Percentiles rank a stretch among this genome's conserved stretches.
These are phyloP conservation scores for Salisapilia sapeloensis DNA, from an alignment of 352 stramenopile genomes.

Conservation along the genomic window DNA sequence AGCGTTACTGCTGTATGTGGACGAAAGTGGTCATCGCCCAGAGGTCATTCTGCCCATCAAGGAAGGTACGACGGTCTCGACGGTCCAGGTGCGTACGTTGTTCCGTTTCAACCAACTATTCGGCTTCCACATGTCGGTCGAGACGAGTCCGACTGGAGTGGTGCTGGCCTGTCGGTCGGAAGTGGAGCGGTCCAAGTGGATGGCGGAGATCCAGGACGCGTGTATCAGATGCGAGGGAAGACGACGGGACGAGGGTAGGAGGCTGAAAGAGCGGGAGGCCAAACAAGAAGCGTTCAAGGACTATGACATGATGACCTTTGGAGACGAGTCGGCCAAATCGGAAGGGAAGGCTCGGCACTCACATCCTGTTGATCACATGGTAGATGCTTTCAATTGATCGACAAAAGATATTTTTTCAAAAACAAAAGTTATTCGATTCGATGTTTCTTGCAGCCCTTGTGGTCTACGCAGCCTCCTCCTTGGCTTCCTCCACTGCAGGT, in stretches of 20 bases:
- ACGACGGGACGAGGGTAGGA: constrained; percentile 22
- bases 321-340: constrained; percentile 12
- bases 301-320: constrained; percentile 72
- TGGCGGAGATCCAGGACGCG: constrained; percentile 61
- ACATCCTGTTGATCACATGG: constrained; percentile 4
- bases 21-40: constrained; percentile 24
- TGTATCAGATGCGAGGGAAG: constrained; percentile 21
- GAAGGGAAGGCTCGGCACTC: not conserved
- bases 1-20: constrained; percentile 55
- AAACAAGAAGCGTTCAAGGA: constrained; percentile 45
- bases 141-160: constrained; percentile 35
- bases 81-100: constrained; percentile 5
- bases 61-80: constrained; percentile 22
- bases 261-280: constrained; percentile 25
- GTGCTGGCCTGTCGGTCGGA: constrained; percentile 36
- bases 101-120: constrained; percentile 5
- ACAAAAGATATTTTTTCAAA: constrained; percentile 4
- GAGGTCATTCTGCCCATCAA: constrained; percentile 69
- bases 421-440: constrained; percentile 4
- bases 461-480: too few species aligned
- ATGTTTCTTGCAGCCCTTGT: too few species aligned
- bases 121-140: constrained; percentile 46
- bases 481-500: not conserved
- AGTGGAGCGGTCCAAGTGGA: constrained; percentile 57
- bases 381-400: constrained; percentile 6